These are phyloP conservation scores for Geotrichum ghanense DNA, from an alignment of 805 yeast genomes.

Conservation along the genomic window DNA sequence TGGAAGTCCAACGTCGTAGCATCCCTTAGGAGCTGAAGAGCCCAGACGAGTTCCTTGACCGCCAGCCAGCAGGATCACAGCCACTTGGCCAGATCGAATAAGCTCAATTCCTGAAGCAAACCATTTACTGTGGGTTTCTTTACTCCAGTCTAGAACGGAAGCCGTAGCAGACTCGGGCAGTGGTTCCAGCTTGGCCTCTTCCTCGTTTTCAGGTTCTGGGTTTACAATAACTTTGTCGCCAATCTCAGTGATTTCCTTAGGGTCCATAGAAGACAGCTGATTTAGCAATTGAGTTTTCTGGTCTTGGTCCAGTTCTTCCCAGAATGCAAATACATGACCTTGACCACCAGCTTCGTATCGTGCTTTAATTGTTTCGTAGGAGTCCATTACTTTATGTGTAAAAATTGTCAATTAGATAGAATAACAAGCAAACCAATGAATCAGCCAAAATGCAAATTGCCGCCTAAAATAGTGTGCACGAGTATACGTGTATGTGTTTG, in stretches of 20 bases:
- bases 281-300: conserved; percentile 19
- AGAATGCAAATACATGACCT: conserved; percentile 30
- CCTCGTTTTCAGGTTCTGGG: conserved; percentile 7
- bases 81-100: conserved; percentile 64
- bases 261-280: conserved; percentile 29
- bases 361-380: conserved; percentile 5
- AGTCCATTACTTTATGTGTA: no score
- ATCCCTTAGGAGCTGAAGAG: conserved; percentile 84
- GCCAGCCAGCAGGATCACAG: conserved; percentile 89
- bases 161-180: conserved; percentile 23
- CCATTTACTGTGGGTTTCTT: conserved; percentile 32
- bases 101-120: conserved; percentile 50
- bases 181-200: conserved; percentile 14
- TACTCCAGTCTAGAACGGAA: conserved; percentile 22
- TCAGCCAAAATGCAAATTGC: no score
- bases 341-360: conserved; percentile 27
- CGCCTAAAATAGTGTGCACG: no score
- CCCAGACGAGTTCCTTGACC: conserved; percentile 98
- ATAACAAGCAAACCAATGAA: no score
- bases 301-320: conserved; percentile 20
- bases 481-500: no score
- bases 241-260: conserved; percentile 22
- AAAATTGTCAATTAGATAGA: no score
- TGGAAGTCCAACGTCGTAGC: conserved; percentile 78
- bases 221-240: conserved; percentile 18